Percentiles rank a stretch among this genome's conserved stretches.
phyloP scores from a whole-genome alignment of 768 basidiomycete genomes.

The Collybia nuda region DNA sequence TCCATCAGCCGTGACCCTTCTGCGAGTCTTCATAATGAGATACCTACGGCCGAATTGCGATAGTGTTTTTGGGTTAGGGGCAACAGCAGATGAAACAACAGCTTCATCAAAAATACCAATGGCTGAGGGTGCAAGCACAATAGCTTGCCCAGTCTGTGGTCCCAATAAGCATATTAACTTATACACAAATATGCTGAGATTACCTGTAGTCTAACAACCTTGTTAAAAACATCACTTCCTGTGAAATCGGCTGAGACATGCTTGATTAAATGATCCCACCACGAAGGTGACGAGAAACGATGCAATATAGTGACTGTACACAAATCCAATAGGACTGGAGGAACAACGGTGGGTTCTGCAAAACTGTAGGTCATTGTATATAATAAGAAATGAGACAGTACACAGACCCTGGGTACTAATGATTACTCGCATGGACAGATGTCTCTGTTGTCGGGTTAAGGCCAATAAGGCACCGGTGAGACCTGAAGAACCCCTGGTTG shows the following conservation, averaged over 20 bases:
- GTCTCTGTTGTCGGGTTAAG: conserved; percentile 68
- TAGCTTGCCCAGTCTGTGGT: conserved; percentile 66
- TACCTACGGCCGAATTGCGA: conserved; percentile 58
- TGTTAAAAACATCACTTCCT: conserved; percentile 59
- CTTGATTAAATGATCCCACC: conserved; percentile 70
- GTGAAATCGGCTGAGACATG: conserved; percentile 69
- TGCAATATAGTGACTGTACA: conserved; percentile 68
- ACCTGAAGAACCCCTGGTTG: conserved; percentile 41
- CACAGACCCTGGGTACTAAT: conserved; percentile 67
- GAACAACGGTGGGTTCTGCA: conserved; percentile 72
- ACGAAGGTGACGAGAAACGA: conserved; percentile 72
- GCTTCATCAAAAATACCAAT: conserved; percentile 39
- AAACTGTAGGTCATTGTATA: conserved; percentile 3
- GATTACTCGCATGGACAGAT: conserved; percentile 69
- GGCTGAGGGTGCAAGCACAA: conserved; percentile 67
- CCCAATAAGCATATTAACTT: background rate
- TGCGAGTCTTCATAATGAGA: conserved; percentile 59
- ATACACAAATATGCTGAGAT: conserved; percentile 4
- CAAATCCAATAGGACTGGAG: conserved; percentile 64
- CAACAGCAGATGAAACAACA: conserved; percentile 1
- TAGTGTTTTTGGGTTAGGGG: conserved; percentile 18
- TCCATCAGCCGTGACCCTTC: conserved; percentile 62
- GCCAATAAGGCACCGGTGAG: conserved; percentile 58
- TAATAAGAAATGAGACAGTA: background rate
- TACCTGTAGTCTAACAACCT: conserved; percentile 66